phyloP scores from a whole-genome alignment of 129 eudicot species.

The Gnaphalium uliginosum region DNA sequence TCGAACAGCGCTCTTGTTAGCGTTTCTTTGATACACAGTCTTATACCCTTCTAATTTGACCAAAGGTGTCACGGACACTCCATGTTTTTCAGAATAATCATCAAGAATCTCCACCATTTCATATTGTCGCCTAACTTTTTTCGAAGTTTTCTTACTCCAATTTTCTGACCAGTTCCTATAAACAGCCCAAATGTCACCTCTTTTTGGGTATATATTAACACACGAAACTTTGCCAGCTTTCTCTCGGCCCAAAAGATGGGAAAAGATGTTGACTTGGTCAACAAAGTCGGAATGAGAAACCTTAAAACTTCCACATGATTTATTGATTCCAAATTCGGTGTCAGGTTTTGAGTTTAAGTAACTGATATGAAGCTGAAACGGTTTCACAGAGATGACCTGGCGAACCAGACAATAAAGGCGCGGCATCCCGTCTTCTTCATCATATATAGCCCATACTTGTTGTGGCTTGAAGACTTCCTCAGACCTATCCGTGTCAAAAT shows the following conservation, averaged over 20 bases:
- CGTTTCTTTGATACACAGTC: constrained; percentile 74
- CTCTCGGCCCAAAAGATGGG: constrained; percentile 79
- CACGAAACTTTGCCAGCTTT: constrained; percentile 83
- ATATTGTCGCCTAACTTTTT: constrained; percentile 65
- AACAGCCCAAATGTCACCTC: constrained; percentile 92
- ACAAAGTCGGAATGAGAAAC: constrained; percentile 62
- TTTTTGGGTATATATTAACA: constrained; percentile 73
- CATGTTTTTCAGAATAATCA: constrained; percentile 78
- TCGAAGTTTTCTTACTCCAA: constrained; percentile 67
- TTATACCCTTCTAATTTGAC: constrained; percentile 73
- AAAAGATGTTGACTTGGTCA: constrained; percentile 90
- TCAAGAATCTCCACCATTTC: constrained; percentile 96
- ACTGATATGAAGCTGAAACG: constrained; percentile 78
- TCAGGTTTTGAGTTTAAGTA: constrained; percentile 87
- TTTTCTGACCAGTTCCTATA: constrained; percentile 81
- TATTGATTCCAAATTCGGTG: constrained; percentile 74
- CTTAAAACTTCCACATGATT: constrained; percentile 88
- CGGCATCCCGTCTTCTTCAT: constrained; percentile 99
- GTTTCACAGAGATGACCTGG: constrained; percentile 74
- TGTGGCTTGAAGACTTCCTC: constrained; percentile 80
- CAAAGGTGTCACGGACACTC: constrained; percentile 68
- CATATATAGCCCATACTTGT: constrained; percentile 99
- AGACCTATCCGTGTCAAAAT: constrained; percentile 81
- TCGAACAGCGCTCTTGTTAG: constrained; percentile 47
- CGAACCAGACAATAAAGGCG: constrained; percentile 90